These are phyloP conservation scores for Lepidium sativum DNA, from an alignment of 345 rosid genomes.

Conservation along the genomic window DNA sequence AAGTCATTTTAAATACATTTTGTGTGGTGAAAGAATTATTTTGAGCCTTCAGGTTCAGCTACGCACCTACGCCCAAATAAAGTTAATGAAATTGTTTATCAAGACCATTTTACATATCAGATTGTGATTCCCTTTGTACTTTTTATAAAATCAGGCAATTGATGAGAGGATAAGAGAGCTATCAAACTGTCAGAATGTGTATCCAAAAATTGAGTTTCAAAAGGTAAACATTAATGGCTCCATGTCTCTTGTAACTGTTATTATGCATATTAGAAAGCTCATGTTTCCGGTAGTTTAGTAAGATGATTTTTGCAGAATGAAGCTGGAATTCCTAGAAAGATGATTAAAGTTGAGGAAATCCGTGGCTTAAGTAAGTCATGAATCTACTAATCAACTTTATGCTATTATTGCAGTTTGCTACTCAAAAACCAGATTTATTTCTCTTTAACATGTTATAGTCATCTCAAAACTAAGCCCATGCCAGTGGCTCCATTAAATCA, in stretches of 20 bases:
- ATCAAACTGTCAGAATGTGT: constrained; percentile 79
- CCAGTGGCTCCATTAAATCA: constrained; percentile 1
- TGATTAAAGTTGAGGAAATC: constrained; percentile 76
- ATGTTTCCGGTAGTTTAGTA: not conserved
- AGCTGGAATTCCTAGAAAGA: constrained; percentile 68
- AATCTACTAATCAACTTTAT: not conserved
- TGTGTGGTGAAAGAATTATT: not conserved
- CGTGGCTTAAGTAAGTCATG: constrained; percentile 83
- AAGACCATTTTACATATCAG: not conserved
- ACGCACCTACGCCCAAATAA: too few relatives aligned
- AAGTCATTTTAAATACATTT: not conserved
- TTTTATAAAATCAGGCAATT: constrained; percentile 53
- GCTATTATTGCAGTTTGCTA: not conserved
- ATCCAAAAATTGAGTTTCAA: constrained; percentile 64
- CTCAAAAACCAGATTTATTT: not conserved
- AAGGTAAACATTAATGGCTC: constrained; percentile 42
- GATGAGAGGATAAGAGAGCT: constrained; percentile 95
- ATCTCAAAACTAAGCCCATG: not conserved
- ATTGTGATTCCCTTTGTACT: constrained; percentile 5
- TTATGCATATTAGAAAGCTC: not conserved
- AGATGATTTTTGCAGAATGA: constrained; percentile 54
- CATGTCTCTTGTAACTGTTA: not conserved
- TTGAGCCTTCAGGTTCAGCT: too few relatives aligned
- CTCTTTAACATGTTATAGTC: not conserved
- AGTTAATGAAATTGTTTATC: too few relatives aligned